Evolutionary conservation across 371 early-diverging fungal genomes (phyloP), one percentile per base, ranked within the genome.

Genomic region (Saksenaea oblongispora): DNA sequence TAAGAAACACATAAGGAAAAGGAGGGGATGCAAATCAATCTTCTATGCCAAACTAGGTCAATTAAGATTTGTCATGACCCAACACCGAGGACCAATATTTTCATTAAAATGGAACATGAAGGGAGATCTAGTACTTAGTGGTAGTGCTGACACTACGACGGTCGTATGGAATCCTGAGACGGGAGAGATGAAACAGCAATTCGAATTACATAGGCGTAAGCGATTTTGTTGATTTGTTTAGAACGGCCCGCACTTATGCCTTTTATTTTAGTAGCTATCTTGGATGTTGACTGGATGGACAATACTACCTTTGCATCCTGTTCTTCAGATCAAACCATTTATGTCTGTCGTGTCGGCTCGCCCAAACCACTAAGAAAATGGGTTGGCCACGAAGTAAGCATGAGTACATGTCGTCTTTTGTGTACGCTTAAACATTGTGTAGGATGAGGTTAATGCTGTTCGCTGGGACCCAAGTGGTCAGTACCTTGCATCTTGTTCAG

Each of bases 261-360:
- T 24, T 58, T 47, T 53, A 56, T 64, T 58, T 15, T 42, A 81
- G 87, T 79, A 69, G 88, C 86, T 39, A 94, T 84, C 44, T 77
- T 96, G 59, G 96, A 97, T 75, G 89, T 95, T 4, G 98, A 93
- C 70, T 98, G 98, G 98, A 84, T 87, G 65, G 94, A 96, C 71
- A 90, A 94, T 66, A 75, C 74, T 2, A 96, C 93, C 7, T 95
- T 97, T 83, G 96, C 97, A 1, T 92, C 97, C 0, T 91, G 93
- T 62, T 94, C 95, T 11, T 84, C 87, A 2, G 98, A 98, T 72
- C 85, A 85, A 41, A 82, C 82, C 3, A 90, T 97, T 9, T 87
- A 82, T 51, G 89, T 98, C 0, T 96, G 95, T 78, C 83, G 83
- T 58, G 82, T 93, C 15, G 92, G 90, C 7, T 71, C 74, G 34